A percentile compares a stretch with the other conserved stretches of the same genome.
Conservation (phyloP, 345 rosid genomes). For the Eucalyptus dawsonii region DNA sequence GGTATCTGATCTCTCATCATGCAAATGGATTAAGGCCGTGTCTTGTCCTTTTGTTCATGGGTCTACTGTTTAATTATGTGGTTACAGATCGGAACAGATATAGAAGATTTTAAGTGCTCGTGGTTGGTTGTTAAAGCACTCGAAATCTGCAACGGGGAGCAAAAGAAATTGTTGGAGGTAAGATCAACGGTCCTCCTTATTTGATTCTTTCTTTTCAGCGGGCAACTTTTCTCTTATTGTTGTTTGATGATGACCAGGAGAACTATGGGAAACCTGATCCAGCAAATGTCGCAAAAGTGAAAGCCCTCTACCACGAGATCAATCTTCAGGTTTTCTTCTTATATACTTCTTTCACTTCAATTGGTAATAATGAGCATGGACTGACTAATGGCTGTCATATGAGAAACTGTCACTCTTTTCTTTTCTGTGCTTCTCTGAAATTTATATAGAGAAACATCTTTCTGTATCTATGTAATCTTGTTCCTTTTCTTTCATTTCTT, state of each 20-base stretch:
- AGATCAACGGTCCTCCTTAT: neutral
- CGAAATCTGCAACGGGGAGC: conserved; percentile 51
- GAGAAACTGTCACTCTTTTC: neutral
- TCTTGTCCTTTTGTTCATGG: neutral
- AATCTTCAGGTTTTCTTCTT: conserved; percentile 46
- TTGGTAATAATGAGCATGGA: neutral
- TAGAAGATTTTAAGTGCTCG: conserved; percentile 81
- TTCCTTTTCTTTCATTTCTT: neutral
- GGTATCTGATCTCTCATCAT: neutral
- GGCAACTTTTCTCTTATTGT: neutral
- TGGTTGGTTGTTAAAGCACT: conserved; percentile 84
- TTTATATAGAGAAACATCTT: neutral
- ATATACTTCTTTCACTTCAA: neutral
- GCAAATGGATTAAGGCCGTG: neutral
- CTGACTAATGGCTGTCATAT: neutral
- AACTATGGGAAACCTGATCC: conserved; percentile 69
- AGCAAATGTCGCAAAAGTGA: conserved; percentile 46
- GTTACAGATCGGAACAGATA: conserved; percentile 73
- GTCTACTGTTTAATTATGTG: neutral
- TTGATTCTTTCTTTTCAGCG: neutral
- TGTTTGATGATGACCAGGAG: conserved; percentile 24
- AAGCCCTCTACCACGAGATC: conserved; percentile 56
- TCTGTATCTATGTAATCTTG: neutral
- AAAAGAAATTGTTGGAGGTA: conserved; percentile 49
- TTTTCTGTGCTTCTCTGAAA: neutral